phyloP scores from a whole-genome alignment of 1,139 yeast genomes.

The Sugiyamaella grinbergsii region DNA sequence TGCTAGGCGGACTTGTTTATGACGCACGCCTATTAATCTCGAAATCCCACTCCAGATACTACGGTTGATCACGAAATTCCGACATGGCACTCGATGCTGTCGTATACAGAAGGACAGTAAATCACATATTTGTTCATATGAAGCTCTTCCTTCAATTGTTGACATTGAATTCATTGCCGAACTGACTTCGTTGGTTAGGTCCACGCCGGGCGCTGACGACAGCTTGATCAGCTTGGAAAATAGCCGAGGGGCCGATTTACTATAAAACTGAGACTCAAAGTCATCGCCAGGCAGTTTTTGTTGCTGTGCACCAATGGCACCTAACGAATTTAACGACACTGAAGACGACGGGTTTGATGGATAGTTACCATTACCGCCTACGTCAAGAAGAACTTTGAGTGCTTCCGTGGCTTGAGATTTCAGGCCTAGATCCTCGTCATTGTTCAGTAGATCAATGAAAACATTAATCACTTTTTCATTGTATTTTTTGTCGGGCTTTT shows the following conservation, averaged over 20 bases:
- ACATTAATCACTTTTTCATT: constrained; percentile 52
- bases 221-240: constrained; percentile 24
- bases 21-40: constrained; percentile 45
- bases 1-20: constrained; percentile 60
- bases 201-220: constrained; percentile 22
- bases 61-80: constrained; percentile 62
- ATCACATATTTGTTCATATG: constrained; percentile 69
- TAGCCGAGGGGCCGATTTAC: constrained; percentile 29
- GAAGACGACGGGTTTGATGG: constrained; percentile 9
- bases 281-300: constrained; percentile 8
- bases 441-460: constrained; percentile 61
- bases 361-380: constrained; percentile 7
- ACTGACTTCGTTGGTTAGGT: constrained; percentile 22
- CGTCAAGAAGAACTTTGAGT: constrained; percentile 64
- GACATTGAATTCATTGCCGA: constrained; percentile 17
- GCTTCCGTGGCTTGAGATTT: constrained; percentile 87
- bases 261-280: constrained; percentile 29
- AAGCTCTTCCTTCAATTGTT: constrained; percentile 42
- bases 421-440: constrained; percentile 69
- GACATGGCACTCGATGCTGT: constrained; percentile 58
- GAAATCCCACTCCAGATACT: constrained; percentile 58
- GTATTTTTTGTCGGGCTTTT: constrained; percentile 4
- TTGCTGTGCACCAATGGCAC: neutral
- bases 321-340: neutral
- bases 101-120: constrained; percentile 64